phyloP scores from a whole-genome alignment of 2,329 filamentous ascomycete species.

The Parafenestella ontariensis region DNA sequence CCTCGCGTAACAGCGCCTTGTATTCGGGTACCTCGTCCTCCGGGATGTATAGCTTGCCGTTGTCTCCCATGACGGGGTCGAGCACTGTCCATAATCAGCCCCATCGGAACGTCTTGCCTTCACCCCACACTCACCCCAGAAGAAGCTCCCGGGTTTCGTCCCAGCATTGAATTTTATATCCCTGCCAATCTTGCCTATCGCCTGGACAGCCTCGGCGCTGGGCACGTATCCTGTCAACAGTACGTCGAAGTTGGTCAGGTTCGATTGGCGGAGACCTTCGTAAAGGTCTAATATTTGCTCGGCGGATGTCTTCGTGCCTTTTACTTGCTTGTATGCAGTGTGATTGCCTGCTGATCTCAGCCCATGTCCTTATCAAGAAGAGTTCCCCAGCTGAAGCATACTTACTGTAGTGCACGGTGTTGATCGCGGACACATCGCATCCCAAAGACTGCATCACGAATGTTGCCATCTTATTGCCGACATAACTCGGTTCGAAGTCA shows the following conservation, averaged over 20 bases:
- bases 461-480: conserved; percentile 96
- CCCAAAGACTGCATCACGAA: conserved; percentile 93
- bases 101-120: neutral
- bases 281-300: conserved; percentile 85
- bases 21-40: conserved; percentile 93
- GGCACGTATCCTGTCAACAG: conserved; percentile 95
- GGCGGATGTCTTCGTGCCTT: conserved; percentile 81
- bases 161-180: conserved; percentile 75
- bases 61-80: conserved; percentile 98
- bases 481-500: conserved; percentile 69
- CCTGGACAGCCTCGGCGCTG: conserved; percentile 81
- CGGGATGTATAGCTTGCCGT: conserved; percentile 88
- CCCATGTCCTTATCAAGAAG: neutral
- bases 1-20: conserved; percentile 76
- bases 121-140: conserved; percentile 70
- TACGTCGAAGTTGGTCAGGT: conserved; percentile 89
- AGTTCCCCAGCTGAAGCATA: conserved; percentile 1
- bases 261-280: conserved; percentile 80
- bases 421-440: conserved; percentile 91
- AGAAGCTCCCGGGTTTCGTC: conserved; percentile 76
- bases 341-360: conserved; percentile 75
- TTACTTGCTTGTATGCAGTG: conserved; percentile 88
- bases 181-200: conserved; percentile 82
- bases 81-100: conserved; percentile 64
- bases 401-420: conserved; percentile 97